Percentiles rank a stretch among this genome's conserved stretches.
phyloP scores from a whole-genome alignment of 192 early-diverging fungal genomes.

The Kickxella alabastrina region DNA sequence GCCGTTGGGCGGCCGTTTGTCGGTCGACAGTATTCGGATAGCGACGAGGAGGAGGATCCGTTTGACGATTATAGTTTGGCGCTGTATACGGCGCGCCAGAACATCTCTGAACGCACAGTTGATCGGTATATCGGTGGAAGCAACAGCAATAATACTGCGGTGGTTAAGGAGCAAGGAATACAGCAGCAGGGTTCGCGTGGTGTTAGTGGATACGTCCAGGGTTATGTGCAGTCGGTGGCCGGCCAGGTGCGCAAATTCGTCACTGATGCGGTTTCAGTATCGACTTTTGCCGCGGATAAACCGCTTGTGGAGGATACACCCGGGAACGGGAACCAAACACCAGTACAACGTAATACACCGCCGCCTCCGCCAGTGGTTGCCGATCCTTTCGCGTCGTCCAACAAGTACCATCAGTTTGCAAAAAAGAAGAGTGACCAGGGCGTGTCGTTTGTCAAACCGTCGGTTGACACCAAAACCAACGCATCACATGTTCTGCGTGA shows the following conservation, averaged over 20 bases:
- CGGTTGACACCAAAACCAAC: not conserved
- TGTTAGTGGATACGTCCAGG: conserved; percentile 39
- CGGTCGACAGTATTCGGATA: conserved; percentile 11
- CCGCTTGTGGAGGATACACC: not conserved
- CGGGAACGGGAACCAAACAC: too few species aligned
- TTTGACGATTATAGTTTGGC: conserved; percentile 18
- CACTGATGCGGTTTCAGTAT: conserved; percentile 26
- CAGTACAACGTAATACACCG: too few species aligned
- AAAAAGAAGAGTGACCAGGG: not conserved
- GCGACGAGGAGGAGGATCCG: conserved; percentile 15
- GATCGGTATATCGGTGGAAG: not conserved
- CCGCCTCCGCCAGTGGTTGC: conserved; percentile 16
- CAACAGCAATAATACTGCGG: too few species aligned
- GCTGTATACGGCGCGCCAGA: conserved; percentile 6
- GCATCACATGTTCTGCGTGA: conserved; percentile 33
- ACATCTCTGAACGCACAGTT: not conserved
- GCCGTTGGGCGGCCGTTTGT: not conserved
- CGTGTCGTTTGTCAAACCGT: not conserved
- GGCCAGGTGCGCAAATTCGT: conserved; percentile 48
- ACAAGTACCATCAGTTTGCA: conserved; percentile 3
- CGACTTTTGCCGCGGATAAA: conserved; percentile 20
- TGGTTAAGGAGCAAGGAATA: not conserved
- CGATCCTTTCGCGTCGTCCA: conserved; percentile 28
- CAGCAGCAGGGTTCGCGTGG: not conserved
- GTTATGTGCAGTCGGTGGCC: conserved; percentile 44